Evolutionary conservation across 257 asterid species (phyloP), one percentile per base, ranked within the genome.

Genomic region (Parsonsia alboflavescens): DNA sequence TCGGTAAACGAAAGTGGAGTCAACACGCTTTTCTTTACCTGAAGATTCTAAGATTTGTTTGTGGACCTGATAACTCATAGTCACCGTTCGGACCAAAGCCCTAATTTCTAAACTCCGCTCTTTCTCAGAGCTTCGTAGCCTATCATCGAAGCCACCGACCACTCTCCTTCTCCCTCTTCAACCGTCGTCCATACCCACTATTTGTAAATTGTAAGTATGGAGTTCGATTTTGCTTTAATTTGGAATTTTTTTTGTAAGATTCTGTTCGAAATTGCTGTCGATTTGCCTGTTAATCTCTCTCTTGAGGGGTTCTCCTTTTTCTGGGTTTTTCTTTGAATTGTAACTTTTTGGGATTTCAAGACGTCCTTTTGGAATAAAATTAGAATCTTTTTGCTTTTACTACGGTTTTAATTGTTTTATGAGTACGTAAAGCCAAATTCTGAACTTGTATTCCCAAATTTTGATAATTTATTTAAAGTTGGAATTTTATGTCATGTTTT

Each of bases 91-190:
- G 17, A 17, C 22, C 6, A 63, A n/a, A 63, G 48, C 68, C 68
- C 68, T 63, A 63, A 15, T 17, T 24, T 33, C 10, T 59, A 28
- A 4, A 11, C 42, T 7, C 45, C 28, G 44, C 68, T 62, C 22
- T 24, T 41, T 33, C 68, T 63, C 68, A 15, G 13, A 1, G 22
- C 44, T 30, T 4, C 67, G 67, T 61, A 13, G n/a, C 21, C 19
- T 4, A 13, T 13, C 67, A 61, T 21, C 68, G n/a, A 16, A 7
- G 11, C 52, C 75, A 3, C 36, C 22, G 39, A 54, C 26, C 30
- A 7, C 17, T 11, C 70, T 45, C 75, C 16, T 52, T 75, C 74
- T 21, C 62, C 41, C 15, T 11, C 70, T 22, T 28, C 75, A 22
- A 11, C 12, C 44, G 63, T 26, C 44, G 70, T 39, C 52, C n/a